Evolutionary conservation across 2,329 filamentous ascomycete species (phyloP).

Genomic region (Dactylonectria estremocensis): DNA sequence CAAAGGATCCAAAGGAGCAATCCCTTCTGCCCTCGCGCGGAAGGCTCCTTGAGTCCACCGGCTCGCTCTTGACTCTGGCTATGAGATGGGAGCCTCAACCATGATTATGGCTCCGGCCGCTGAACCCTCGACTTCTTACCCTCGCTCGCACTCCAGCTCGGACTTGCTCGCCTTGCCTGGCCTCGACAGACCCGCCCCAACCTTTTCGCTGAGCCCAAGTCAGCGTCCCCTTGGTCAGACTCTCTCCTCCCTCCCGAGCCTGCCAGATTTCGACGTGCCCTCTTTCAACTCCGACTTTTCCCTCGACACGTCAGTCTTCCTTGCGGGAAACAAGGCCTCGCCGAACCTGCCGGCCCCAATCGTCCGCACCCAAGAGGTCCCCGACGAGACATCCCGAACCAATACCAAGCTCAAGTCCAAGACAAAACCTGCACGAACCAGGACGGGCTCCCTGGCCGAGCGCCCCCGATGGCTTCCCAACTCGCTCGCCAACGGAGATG

Average conservation of each 20-base stretch:
- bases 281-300: conserved; percentile 67
- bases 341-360: conserved; percentile 36
- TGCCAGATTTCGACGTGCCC: conserved; percentile 66
- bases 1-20: not conserved
- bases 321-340: conserved; percentile 48
- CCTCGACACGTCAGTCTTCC: conserved; percentile 63
- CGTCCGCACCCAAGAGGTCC: conserved; percentile 42
- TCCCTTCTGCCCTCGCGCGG: conserved; percentile 39
- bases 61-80: conserved; percentile 36
- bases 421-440: conserved; percentile 49
- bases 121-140: conserved; percentile 50
- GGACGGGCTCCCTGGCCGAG: conserved; percentile 64
- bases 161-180: conserved; percentile 51
- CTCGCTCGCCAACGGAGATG: conserved; percentile 58
- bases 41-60: conserved; percentile 33
- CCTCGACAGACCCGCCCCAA: conserved; percentile 45
- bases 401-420: conserved; percentile 31
- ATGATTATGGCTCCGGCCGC: conserved; percentile 59
- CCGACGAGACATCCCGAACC: conserved; percentile 35
- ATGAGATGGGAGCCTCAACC: conserved; percentile 56
- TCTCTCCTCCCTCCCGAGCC: conserved; percentile 36
- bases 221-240: conserved; percentile 35
- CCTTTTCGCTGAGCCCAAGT: conserved; percentile 37
- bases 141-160: conserved; percentile 55
- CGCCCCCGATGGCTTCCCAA: conserved; percentile 68